Evolutionary conservation across 306 rosid species (phyloP).

Genomic region (Luffa aegyptiaca): DNA sequence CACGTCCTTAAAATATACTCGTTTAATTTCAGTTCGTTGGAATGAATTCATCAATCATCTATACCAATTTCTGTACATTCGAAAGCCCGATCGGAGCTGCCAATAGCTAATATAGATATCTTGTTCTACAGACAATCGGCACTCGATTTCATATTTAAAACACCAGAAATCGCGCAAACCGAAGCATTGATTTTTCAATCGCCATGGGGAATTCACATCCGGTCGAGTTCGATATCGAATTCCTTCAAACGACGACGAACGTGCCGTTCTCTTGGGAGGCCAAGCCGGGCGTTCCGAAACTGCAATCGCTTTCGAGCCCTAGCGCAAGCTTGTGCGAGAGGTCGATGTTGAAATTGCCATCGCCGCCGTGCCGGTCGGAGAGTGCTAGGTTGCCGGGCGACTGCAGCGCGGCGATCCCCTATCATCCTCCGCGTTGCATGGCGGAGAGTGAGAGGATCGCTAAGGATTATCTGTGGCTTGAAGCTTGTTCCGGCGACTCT

Average conservation of each 20-base stretch:
- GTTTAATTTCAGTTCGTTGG: not conserved
- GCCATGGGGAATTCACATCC: not conserved
- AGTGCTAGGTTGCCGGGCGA: conserved; percentile 8
- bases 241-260: not conserved
- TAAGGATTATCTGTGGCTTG: not conserved
- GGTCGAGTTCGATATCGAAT: not conserved
- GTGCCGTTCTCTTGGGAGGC: conserved; percentile 58
- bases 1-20: not conserved
- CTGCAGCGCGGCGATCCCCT: not conserved
- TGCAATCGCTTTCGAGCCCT: not conserved
- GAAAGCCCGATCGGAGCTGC: not conserved
- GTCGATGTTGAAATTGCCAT: not conserved
- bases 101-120: not conserved
- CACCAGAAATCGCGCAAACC: not conserved
- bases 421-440: not conserved
- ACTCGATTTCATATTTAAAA: not conserved
- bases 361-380: conserved; percentile 7
- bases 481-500: not conserved
- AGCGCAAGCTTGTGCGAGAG: not conserved
- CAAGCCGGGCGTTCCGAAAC: conserved; percentile 42
- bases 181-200: not conserved
- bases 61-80: not conserved
- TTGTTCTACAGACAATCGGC: not conserved
- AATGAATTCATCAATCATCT: not conserved
- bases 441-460: not conserved